Base-by-base conservation (phyloP, 2,329 filamentous ascomycete genomes). In the Botrytis fragariae region DNA sequence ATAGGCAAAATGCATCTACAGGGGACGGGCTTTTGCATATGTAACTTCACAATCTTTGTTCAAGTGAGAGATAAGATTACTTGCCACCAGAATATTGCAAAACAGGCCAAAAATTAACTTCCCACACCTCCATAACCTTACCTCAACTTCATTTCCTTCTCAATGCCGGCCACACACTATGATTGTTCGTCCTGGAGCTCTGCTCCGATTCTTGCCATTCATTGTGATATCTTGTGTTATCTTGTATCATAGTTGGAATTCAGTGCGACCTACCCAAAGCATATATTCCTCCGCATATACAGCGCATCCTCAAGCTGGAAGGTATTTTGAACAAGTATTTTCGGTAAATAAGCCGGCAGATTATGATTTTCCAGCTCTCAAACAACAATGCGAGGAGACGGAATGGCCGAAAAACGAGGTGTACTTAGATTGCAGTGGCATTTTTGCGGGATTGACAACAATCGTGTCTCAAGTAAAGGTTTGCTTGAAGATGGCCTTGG, bases 401-500 rank as follows among this genome's bases (percentile, higher is more conserved):
- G 67, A 69, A 60, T 69, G 67, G 78, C 65, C 75, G 12, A 74
- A 76, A 37, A 77, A 82, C 54, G 77, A 79, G 54, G 78, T 79
- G 8, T 82, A 80, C 68, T 71, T 82, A 37, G 75, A 80, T 71
- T 82, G 81, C 74, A 78, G 73, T 25, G 79, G 76, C 51, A 82
- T 82, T 69, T 71, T 76, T 29, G 79, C 80, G 16, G 81, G 81
- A 39, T 75, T 82, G 64, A 82, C 81, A 9, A 77, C 75, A 48
- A 80, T 82, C 70, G 77, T 82, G 69, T 81, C 80, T 10, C 80
- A 82, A 74, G 73, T 82, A 61, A 82, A 81, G 75, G 78, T 80
- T 37, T 82, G 81, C 72, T 73, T 82, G 45, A 82, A 82, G 74
- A 82, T 82, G 80, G 81, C 81, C 63, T 64, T 81, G 20, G 81